Evolutionary conservation across 2,329 filamentous ascomycete genomes (phyloP), one percentile per base, ranked within the genome.

Genomic region (Mycocentrospora acerina): DNA sequence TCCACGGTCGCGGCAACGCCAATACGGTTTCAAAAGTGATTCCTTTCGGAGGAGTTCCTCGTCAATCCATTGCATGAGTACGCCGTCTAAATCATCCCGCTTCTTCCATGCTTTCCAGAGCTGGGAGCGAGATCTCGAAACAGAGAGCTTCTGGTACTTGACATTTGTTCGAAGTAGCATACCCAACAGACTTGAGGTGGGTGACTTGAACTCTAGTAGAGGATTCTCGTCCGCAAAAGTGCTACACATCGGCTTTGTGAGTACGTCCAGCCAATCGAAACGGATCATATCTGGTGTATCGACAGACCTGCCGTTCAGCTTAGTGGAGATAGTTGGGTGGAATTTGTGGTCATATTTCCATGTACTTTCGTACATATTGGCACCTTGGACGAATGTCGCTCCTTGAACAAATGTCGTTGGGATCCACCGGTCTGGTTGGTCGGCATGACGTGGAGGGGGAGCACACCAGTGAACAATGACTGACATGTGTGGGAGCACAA

Each of bases 241-340:
- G 42, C 62, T 65, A 16, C 58, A 59, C 1, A 59, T 62, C 13
- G 66, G 66, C 49, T 69, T 69, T 37, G 65, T 66, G 10, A 69
- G 43, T 3, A 69, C 60, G 4, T 62, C 64, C 10, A 69, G 55
- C 66, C 66, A 69, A 55, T 69, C 66, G 45, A 74, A 66, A 25
- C 72, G 70, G 37, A 80, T 79, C 69, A 79, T 74, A n/a, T 73
- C 68, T 4, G 77, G 77, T 2, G 77, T 79, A 32, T 75, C 70
- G 3, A 78, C 68, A 24, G 66, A 59, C 32, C 71, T 60, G 7
- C 75, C 76, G 41, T 79, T 79, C 7, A 79, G 66, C 24, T 51
- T 66, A 0, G 66, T 69, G 7, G 60, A 55, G 14, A 69, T 68
- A 4, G 57, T 62, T 15, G 66, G 66, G 42, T 69, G 66, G 12